Evolutionary conservation across 805 yeast species (phyloP), one percentile per base, ranked within the genome.

Genomic region (Candida orba): DNA sequence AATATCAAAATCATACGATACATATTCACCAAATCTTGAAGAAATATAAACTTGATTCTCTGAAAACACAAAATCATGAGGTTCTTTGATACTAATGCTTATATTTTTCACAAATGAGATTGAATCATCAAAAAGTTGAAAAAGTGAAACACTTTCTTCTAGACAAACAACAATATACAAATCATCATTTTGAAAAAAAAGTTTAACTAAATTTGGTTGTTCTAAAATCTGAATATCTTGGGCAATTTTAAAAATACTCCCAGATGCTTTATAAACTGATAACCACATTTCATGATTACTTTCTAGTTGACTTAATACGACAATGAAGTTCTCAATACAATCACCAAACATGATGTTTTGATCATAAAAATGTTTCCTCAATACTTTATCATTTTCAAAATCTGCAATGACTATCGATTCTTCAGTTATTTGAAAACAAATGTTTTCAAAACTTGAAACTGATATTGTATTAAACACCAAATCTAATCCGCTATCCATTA

Each of bases 341-440:
- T 59, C 62, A 12, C 55, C 60, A 13, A 42, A 40, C 3, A 54
- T 32, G 1, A 44, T 36, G 4, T 46, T 47, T 29, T 34, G 7
- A 12, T 43, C 36, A 3, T 45, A 48, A 33, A 49, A 38, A 4
- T 42, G 44, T 12, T 30, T 29, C 2, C 34, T 37, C 6, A 49
- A 9, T 1, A 44, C 23, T 5, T 46, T 37, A 6, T 37, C 48
- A 13, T 44, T 43, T 2, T 38, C 46, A 37, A 58, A 52, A 31
- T 51, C 50, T 5, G 54, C 20, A 2, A 54, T 50, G 6, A 50
- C 44, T 12, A 59, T 49, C 1, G 59, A 47, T 13, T 41, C 18
- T 20, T 52, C 59, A 2, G 60, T 54, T 0, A 58, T 43, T 39
- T 59, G 63, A 20, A 55, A 42, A 24, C 59, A 56, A 12, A 48